Base-by-base conservation (phyloP, 495 filamentous ascomycete genomes). In the Xylaria palmicola region DNA sequence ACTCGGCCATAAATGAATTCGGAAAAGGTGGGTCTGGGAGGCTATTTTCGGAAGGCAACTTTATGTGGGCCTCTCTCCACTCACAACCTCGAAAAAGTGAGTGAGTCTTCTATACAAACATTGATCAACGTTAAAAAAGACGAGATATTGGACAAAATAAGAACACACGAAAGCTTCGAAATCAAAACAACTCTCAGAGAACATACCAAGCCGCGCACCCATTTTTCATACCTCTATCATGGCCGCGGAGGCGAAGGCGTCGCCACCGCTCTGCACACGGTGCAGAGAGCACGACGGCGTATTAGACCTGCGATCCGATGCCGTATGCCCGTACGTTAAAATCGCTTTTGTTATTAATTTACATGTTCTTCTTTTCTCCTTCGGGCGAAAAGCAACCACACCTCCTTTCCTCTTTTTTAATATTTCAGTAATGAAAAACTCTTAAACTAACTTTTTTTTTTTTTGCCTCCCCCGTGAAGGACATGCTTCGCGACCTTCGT, bases 401-500 rank as follows among this genome's bases (percentile, higher is more conserved):
- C 15, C 15, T 5, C 10, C 22, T 52, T 12, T 15, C 6, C 19
- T 20, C 29, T 29, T 3, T 29, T 49, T 49, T 24, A n/a, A 49
- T 37, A 8, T 39, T 41, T 1, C 10, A 34, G 7, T 10, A 5
- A 0, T 4, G 0, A 6, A 17, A 24, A 56, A 5, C n/a, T 10
- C 17, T 1, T 27, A 26, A 2, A 34, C 49, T 52, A 8, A 54
- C 39, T n/a, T n/a, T n/a, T n/a, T n/a, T n/a, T n/a, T n/a, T n/a
- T n/a, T n/a, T n/a, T n/a, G 17, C 1, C 15, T 26, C 19, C 12
- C 29, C 59, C n/a, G n/a, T n/a, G n/a, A n/a, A 93, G 91, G 41
- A 74, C 82, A 37, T 98, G 93, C 73, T 96, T 94, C 74, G 70
- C 79, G 51, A 81, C 81, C 67, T 97, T 92, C 72, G 79, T 93